Evolutionary conservation across 345 rosid species (phyloP), one percentile per base, ranked within the genome.

Genomic region (Zanthoxylum bungeanum): DNA sequence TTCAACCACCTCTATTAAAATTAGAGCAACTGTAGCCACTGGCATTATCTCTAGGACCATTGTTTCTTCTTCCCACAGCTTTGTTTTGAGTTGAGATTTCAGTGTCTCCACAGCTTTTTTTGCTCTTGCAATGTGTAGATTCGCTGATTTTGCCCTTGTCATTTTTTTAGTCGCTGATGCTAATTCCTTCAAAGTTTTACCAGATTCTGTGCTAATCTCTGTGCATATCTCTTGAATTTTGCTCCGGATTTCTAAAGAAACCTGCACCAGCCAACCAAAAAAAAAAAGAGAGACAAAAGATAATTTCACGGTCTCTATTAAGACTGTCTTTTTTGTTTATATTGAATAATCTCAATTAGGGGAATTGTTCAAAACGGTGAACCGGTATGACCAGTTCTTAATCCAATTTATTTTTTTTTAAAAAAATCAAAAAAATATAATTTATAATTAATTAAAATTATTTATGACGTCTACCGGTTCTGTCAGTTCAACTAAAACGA

Each of bases 151-250:
- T 47, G 81, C 51, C 9, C 0, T 46, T 1, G 11, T 57, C 83
- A 85, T 83, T 31, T 28, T 76, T 36, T 39, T 73, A 8, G 79
- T 37, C 6, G 77, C 42, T 5, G 60, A 61, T 6, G 80, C 71
- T 17, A 85, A 16, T 64, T 83, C 86, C 73, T 71, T 85, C 10
- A 87, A 63, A 39, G 81, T 74, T 56, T 66, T 79, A 24, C 87
- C 76, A 25, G 68, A 76, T 67, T 71, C 85, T 7, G 1, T 2
- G 76, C 81, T 67, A 28, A 77, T 70, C 31, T 27, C 65, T 31
- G 28, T 72, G 75, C 86, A 76, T 9, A 78, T 50, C 42, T 60
- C 77, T 66, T 79, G 68, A 64, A 82, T 51, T 72, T 57, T 40
- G 62, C 33, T 25, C 24, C 52, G 47, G 25, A 82, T 17, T 62